Conservation (phyloP, 2,329 filamentous ascomycete species). For the Cladosporium sp. region DNA sequence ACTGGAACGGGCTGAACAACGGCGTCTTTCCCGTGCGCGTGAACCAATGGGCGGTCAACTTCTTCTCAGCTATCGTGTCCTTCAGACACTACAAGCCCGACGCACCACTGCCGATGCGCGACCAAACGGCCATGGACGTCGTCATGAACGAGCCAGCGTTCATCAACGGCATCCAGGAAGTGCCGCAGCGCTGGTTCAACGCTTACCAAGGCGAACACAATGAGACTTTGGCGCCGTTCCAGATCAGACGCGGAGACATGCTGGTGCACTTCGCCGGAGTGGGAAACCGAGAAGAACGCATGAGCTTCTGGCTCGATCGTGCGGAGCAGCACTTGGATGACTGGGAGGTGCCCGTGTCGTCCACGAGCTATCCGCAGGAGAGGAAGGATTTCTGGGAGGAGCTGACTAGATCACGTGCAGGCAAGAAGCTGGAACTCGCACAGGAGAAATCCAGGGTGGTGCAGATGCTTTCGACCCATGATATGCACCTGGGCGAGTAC, state of each 20-base stretch:
- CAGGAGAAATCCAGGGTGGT: constrained; percentile 21
- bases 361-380: constrained; percentile 35
- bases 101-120: constrained; percentile 33
- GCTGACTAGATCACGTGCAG: constrained; percentile 23
- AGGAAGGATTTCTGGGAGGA: constrained; percentile 35
- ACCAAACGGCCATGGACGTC: constrained; percentile 40
- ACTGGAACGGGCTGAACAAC: constrained; percentile 42
- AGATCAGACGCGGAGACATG: constrained; percentile 39
- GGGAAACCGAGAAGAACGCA: constrained; percentile 29
- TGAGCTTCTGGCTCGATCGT: constrained; percentile 36
- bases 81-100: constrained; percentile 38
- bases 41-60: constrained; percentile 35
- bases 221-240: constrained; percentile 33
- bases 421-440: constrained; percentile 21
- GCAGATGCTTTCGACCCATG: constrained; percentile 23
- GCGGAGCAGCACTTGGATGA: constrained; percentile 36
- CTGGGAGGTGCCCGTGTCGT: constrained; percentile 36
- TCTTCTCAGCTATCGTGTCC: constrained; percentile 37
- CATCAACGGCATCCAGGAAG: constrained; percentile 29
- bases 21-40: constrained; percentile 41
- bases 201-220: constrained; percentile 38
- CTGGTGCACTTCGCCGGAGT: constrained; percentile 43
- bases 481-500: constrained; percentile 25
- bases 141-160: constrained; percentile 34
- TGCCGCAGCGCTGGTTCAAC: constrained; percentile 44